These are phyloP conservation scores for Sphaerobolus stellatus DNA, from an alignment of 1,284 basidiomycete genomes.

Conservation along the genomic window DNA sequence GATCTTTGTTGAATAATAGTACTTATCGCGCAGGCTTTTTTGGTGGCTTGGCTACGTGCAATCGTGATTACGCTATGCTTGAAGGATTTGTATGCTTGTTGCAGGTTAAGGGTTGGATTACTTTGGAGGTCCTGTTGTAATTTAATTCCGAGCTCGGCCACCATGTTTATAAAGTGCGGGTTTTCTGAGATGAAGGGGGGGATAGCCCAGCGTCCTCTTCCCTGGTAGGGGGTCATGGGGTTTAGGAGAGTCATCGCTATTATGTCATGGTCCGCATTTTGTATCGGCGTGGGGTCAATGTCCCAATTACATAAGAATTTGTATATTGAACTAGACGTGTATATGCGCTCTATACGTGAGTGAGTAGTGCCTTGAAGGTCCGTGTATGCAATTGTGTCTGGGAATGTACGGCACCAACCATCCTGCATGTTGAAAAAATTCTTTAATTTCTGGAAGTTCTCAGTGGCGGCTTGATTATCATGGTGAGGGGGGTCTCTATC, in stretches of 20 bases:
- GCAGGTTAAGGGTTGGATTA: too few relatives aligned
- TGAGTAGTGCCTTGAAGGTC: conserved; percentile 23
- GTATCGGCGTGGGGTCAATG: not conserved
- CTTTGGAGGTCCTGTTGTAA: too few relatives aligned
- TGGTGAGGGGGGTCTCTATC: conserved; percentile 31
- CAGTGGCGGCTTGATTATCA: conserved; percentile 17
- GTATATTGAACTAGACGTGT: conserved; percentile 16
- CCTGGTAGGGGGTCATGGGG: conserved; percentile 25
- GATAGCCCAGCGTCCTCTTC: conserved; percentile 32
- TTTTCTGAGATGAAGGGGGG: conserved; percentile 25
- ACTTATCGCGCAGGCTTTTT: too few relatives aligned
- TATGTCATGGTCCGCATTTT: conserved; percentile 34
- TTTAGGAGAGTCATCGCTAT: conserved; percentile 25
- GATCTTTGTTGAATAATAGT: too few relatives aligned
- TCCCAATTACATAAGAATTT: not conserved
- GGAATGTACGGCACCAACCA: conserved; percentile 36
- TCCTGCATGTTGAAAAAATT: conserved; percentile 27
- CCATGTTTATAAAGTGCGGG: conserved; percentile 11
- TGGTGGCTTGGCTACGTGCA: too few relatives aligned
- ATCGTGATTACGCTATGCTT: too few relatives aligned
- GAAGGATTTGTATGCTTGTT: too few relatives aligned
- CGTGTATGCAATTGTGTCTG: conserved; percentile 27
- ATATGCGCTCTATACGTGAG: conserved; percentile 40
- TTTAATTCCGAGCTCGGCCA: too few relatives aligned
- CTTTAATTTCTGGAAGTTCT: conserved; percentile 23